Evolutionary conservation across 2,329 filamentous ascomycete genomes (phyloP), one percentile per base, ranked within the genome.

Genomic region (Xylariaceae sp.): DNA sequence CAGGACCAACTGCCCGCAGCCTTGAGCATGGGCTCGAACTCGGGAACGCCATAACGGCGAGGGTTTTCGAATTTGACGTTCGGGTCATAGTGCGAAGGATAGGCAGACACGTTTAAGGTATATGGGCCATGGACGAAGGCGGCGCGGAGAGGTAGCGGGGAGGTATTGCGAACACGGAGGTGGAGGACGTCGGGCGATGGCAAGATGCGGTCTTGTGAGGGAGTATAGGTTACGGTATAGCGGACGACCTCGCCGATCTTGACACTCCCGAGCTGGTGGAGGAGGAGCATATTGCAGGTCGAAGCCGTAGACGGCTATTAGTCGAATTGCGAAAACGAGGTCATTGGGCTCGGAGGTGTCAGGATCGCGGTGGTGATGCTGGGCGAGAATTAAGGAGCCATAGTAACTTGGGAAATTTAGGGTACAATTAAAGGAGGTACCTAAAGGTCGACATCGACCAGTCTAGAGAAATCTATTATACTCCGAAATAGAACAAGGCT

Each of bases 71-170:
- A 83, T 61, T 88, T 89, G 51, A 75, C 71, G 65, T 95, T 89
- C 2, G 91, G 89, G 56, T 90, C 78, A 69, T 93, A 97, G 35
- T 75, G 79, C 13, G 86, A 76, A 1, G 91, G 89, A 56, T 94
- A 95, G 18, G 89, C 87, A 38, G 90, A 83, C 37, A 90, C 85
- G 56, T 89, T 89, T 29, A 97, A 76, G 1, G 84, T 94, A 62
- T 98, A 98, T 1, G 93, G 93, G 0, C 93, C 93, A 66, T 96
- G 93, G 40, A 98, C 84, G 63, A 96, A 98, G 42, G 93, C 93
- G 40, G 93, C 93, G 58, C 93, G 87, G 30, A 97, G 73, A 13
- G 93, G 87, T 50, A 95, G 87, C 43, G 88, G 85, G 30, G 87
- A 93, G 9, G 87, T 90, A 65, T 98, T 98, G 63, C 87, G 91